Conservation (phyloP, 1,284 basidiomycete genomes). For the Cryptococcus jaspeensis region DNA sequence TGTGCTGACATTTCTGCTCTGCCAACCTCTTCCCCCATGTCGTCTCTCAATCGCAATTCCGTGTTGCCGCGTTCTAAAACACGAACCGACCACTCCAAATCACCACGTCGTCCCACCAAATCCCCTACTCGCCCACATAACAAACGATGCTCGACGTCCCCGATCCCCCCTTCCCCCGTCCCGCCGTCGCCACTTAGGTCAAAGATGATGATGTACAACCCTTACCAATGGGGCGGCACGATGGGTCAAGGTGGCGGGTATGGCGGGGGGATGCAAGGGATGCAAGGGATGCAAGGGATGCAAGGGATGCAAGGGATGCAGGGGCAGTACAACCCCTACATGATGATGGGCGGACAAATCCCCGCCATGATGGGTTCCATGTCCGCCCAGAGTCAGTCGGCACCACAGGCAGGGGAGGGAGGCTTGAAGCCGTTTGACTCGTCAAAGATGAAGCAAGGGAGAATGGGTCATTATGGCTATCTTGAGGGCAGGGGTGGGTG, state of each 20-base stretch:
- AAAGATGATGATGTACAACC: slow-evolving; percentile 20
- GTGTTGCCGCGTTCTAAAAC: background rate
- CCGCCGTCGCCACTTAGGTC: slow-evolving; percentile 9
- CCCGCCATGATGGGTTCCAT: slow-evolving; percentile 5
- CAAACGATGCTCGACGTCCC: slow-evolving; percentile 1
- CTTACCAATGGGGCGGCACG: slow-evolving; percentile 15
- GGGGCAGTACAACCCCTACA: slow-evolving; percentile 16
- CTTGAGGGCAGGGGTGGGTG: slow-evolving; percentile 40
- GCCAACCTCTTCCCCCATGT: background rate
- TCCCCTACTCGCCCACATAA: background rate
- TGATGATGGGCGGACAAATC: slow-evolving; percentile 12
- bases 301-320: too few relatives aligned
- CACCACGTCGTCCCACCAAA: background rate
- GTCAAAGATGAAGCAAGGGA: slow-evolving; percentile 33
- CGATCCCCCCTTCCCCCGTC: slow-evolving; percentile 5
- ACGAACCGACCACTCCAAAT: background rate
- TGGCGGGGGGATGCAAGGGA: slow-evolving; percentile 5
- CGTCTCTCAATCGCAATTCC: background rate
- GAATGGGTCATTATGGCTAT: slow-evolving; percentile 43
- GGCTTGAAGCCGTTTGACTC: slow-evolving; percentile 32
- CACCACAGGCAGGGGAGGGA: slow-evolving; percentile 9
- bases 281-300: background rate
- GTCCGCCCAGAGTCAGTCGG: background rate
- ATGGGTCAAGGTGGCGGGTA: background rate
- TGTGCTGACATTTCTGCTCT: background rate